phyloP scores from a whole-genome alignment of 768 basidiomycete species.

The Leucocoprinus leucothites region DNA sequence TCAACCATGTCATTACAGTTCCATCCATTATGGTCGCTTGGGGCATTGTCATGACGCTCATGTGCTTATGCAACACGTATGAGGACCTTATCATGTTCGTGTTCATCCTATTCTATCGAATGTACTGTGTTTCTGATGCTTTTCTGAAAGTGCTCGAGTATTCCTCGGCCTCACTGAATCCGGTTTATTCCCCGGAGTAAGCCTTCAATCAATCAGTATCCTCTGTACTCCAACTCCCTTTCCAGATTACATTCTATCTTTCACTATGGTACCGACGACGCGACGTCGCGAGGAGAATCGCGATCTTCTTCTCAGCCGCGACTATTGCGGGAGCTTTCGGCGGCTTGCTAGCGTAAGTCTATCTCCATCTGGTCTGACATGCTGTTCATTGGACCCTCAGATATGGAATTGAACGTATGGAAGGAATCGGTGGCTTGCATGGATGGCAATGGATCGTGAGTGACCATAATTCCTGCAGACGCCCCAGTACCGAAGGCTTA shows the following conservation, averaged over 20 bases:
- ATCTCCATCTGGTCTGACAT: neutral
- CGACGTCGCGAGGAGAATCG: conserved; percentile 56
- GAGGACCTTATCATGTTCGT: conserved; percentile 26
- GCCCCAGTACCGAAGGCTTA: neutral
- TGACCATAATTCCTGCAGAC: neutral
- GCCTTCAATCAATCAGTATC: neutral
- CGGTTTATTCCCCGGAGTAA: conserved; percentile 36
- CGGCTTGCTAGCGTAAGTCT: conserved; percentile 36
- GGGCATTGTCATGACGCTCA: conserved; percentile 31
- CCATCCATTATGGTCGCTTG: conserved; percentile 32
- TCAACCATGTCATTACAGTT: conserved; percentile 15
- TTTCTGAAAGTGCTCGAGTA: conserved; percentile 28
- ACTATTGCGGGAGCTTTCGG: conserved; percentile 43
- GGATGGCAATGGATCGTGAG: conserved; percentile 53
- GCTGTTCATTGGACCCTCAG: conserved; percentile 21
- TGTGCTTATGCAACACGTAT: conserved; percentile 29
- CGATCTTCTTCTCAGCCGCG: conserved; percentile 63
- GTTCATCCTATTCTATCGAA: neutral
- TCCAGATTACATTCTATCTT: conserved; percentile 42
- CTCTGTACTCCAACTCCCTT: neutral
- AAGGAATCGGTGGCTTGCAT: conserved; percentile 33
- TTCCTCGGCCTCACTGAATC: conserved; percentile 39
- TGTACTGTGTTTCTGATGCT: neutral
- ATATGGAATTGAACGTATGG: conserved; percentile 43
- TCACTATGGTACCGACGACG: conserved; percentile 59